phyloP scores from a whole-genome alignment of 202 grass and related monocot species.

The Elaeis oleifera region DNA sequence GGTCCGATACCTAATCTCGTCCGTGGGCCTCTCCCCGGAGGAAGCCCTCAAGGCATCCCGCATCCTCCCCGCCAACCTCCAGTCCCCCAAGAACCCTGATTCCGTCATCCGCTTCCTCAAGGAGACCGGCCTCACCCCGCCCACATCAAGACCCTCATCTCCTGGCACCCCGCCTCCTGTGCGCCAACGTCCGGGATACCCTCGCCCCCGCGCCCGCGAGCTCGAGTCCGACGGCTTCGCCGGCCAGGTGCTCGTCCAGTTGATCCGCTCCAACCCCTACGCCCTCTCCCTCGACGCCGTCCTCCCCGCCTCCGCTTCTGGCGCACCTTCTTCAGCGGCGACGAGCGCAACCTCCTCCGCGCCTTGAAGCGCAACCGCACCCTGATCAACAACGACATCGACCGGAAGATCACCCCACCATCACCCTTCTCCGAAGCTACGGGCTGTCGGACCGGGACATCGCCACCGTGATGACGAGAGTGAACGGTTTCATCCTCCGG shows the following conservation, averaged over 20 bases:
- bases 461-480: neutral
- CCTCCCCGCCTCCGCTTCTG: slow-evolving; percentile 12
- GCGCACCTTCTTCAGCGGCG: neutral
- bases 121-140: slow-evolving; percentile 4
- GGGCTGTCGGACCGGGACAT: neutral
- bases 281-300: neutral
- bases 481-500: neutral
- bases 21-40: slow-evolving; percentile 2
- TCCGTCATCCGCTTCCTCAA: slow-evolving; percentile 23
- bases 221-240: slow-evolving; percentile 7
- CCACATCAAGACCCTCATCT: slow-evolving; percentile 9
- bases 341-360: neutral
- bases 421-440: slow-evolving; percentile 13
- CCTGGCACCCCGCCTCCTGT: neutral
- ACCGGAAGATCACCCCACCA: slow-evolving; percentile 12
- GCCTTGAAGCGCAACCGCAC: neutral
- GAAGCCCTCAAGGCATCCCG: slow-evolving; percentile 17
- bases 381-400: neutral
- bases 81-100: slow-evolving; percentile 1
- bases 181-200: slow-evolving; percentile 8
- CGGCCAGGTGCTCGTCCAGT: slow-evolving; percentile 6
- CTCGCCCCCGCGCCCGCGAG: slow-evolving; percentile 8
- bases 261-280: slow-evolving; percentile 6
- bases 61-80: neutral
- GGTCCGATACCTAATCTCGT: slow-evolving; percentile 19